A percentile compares a stretch with the other conserved stretches of the same genome.
Evolutionary conservation across 1,139 yeast species (phyloP).

Genomic region (Hemisphaericaspora lyxosophila): DNA sequence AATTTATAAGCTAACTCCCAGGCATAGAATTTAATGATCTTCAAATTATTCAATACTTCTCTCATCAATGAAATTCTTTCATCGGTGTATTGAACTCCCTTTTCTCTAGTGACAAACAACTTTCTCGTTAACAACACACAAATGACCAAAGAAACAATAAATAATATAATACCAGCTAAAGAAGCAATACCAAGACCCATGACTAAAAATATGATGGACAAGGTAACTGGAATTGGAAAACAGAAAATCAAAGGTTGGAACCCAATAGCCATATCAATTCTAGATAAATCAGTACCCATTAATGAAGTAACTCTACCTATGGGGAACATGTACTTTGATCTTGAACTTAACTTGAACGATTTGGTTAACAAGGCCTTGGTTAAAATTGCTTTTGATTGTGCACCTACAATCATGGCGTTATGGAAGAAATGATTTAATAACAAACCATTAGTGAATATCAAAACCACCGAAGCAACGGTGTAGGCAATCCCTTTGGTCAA

Average conservation of each 20-base stretch:
- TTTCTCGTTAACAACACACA: conserved; percentile 39
- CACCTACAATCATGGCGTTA: conserved; percentile 48
- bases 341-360: conserved; percentile 38
- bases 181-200: conserved; percentile 41
- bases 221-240: conserved; percentile 46
- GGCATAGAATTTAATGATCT: conserved; percentile 47
- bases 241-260: conserved; percentile 47
- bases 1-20: conserved; percentile 49
- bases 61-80: conserved; percentile 45
- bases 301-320: conserved; percentile 44
- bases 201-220: conserved; percentile 38
- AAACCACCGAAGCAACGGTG: conserved; percentile 39
- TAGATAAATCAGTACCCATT: conserved; percentile 46
- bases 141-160: conserved; percentile 37
- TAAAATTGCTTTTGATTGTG: conserved; percentile 42
- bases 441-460: conserved; percentile 43
- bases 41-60: conserved; percentile 42
- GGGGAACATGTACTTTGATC: conserved; percentile 36
- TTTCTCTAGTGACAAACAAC: conserved; percentile 38
- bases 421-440: conserved; percentile 46
- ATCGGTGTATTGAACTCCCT: conserved; percentile 42
- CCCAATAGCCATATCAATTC: conserved; percentile 49
- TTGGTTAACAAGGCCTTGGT: conserved; percentile 41
- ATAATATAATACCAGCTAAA: conserved; percentile 45
- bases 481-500: conserved; percentile 42